Evolutionary conservation across 805 yeast species (phyloP).

Genomic region (Candida patagonica): DNA sequence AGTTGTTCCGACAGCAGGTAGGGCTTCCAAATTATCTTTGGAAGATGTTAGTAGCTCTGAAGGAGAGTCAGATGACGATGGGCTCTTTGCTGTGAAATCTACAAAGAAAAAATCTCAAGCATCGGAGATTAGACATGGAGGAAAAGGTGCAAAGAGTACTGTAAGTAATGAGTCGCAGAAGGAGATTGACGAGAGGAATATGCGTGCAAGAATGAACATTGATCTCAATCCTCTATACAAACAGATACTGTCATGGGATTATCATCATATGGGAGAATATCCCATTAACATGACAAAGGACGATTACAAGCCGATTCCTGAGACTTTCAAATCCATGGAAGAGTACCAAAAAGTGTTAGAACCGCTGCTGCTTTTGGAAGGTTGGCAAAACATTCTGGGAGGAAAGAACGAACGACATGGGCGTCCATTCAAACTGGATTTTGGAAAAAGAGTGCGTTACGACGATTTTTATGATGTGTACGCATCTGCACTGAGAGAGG

Average conservation of each 20-base stretch:
- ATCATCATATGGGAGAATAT: conserved; percentile 41
- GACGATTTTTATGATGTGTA: conserved; percentile 85
- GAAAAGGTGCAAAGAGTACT: background rate
- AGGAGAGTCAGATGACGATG: conserved; percentile 33
- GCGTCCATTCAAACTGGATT: conserved; percentile 51
- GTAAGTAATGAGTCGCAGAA: background rate
- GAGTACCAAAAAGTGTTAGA: conserved; percentile 64
- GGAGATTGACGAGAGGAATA: conserved; percentile 24
- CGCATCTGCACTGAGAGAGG: conserved; percentile 52
- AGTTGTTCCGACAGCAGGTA: too few relatives aligned
- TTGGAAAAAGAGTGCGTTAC: conserved; percentile 75
- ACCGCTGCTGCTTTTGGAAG: conserved; percentile 78
- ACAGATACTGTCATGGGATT: conserved; percentile 70
- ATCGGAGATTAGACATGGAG: background rate
- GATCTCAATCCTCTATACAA: conserved; percentile 67
- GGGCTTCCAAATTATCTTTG: background rate
- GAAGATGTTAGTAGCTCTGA: conserved; percentile 31
- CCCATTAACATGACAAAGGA: conserved; percentile 34
- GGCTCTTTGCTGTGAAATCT: conserved; percentile 27
- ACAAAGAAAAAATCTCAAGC: conserved; percentile 17
- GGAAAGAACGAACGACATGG: conserved; percentile 50
- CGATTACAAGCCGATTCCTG: conserved; percentile 41
- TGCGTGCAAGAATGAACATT: conserved; percentile 72
- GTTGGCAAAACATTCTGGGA: conserved; percentile 84
- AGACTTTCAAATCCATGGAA: conserved; percentile 44